These are phyloP conservation scores for Saitozyma podzolica DNA, from an alignment of 768 basidiomycete species.

Conservation along the genomic window DNA sequence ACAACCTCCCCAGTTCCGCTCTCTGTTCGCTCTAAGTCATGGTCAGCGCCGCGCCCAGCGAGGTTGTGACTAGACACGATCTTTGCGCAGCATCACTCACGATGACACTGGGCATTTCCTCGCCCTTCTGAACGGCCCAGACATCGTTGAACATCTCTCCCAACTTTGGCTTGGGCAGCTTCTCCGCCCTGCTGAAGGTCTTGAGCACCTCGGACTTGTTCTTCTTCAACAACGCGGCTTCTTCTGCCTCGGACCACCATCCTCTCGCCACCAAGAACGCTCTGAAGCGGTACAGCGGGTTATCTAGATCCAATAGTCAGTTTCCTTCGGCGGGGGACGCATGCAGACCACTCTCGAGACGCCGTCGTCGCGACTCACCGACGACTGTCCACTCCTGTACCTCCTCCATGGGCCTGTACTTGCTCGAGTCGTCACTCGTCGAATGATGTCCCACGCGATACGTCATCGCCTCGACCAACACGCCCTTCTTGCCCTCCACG, in stretches of 20 bases:
- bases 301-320: constrained; percentile 57
- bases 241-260: constrained; percentile 80
- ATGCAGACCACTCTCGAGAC: constrained; percentile 14
- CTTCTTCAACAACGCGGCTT: constrained; percentile 67
- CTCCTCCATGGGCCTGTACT: constrained; percentile 83
- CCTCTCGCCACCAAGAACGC: constrained; percentile 75
- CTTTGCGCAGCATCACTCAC: constrained; percentile 22
- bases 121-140: constrained; percentile 64
- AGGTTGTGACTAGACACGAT: background rate
- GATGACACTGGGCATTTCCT: constrained; percentile 54
- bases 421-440: constrained; percentile 86
- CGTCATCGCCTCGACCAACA: constrained; percentile 66
- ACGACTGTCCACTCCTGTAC: constrained; percentile 89
- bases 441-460: constrained; percentile 82
- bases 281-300: constrained; percentile 82
- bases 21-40: constrained; percentile 72
- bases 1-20: constrained; percentile 68
- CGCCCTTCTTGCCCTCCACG: constrained; percentile 41
- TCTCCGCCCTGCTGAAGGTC: constrained; percentile 76
- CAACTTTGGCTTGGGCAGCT: constrained; percentile 67
- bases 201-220: constrained; percentile 73
- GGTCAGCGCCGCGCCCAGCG: background rate
- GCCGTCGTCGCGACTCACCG: constrained; percentile 32
- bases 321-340: too few relatives aligned
- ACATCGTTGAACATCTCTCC: constrained; percentile 81